phyloP scores from a whole-genome alignment of 192 early-diverging fungal species.

The Coemansia sp. region DNA sequence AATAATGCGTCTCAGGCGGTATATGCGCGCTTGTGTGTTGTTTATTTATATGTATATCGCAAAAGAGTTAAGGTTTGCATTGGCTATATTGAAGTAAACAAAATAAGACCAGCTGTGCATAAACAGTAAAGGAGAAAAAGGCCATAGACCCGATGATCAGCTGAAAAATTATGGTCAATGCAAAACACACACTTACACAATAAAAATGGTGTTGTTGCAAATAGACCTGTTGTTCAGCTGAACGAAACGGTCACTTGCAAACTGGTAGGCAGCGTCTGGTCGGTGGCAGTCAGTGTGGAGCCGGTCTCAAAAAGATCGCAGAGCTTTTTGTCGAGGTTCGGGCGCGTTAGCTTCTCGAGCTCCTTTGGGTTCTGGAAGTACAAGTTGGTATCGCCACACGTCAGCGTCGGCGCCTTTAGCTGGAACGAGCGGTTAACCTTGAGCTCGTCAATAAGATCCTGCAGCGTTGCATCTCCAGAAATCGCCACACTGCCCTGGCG shows the following conservation, averaged over 20 bases:
- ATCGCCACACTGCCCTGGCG: slow-evolving; percentile 58
- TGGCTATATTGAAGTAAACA: neutral
- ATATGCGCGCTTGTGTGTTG: neutral
- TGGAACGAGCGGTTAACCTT: slow-evolving; percentile 75
- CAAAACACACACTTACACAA: neutral
- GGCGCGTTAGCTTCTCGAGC: slow-evolving; percentile 79
- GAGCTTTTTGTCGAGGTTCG: slow-evolving; percentile 78
- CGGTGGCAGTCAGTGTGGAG: slow-evolving; percentile 81
- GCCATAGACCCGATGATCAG: neutral
- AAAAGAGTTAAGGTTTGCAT: too few relatives aligned
- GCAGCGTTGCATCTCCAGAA: slow-evolving; percentile 60
- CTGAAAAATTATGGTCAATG: slow-evolving; percentile 2
- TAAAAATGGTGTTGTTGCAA: neutral
- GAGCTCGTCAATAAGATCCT: slow-evolving; percentile 82
- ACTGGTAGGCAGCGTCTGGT: slow-evolving; percentile 57
- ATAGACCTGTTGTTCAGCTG: neutral
- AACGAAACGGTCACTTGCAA: slow-evolving; percentile 46
- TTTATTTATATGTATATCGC: neutral
- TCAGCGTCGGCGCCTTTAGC: slow-evolving; percentile 84
- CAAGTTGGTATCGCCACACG: slow-evolving; percentile 58
- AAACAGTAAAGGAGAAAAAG: neutral
- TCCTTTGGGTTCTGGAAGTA: slow-evolving; percentile 87
- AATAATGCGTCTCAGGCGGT: neutral
- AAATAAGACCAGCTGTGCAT: neutral
- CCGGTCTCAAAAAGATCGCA: slow-evolving; percentile 65